Conservation (phyloP, 1,284 basidiomycete species). For the Irpex lacteus region DNA sequence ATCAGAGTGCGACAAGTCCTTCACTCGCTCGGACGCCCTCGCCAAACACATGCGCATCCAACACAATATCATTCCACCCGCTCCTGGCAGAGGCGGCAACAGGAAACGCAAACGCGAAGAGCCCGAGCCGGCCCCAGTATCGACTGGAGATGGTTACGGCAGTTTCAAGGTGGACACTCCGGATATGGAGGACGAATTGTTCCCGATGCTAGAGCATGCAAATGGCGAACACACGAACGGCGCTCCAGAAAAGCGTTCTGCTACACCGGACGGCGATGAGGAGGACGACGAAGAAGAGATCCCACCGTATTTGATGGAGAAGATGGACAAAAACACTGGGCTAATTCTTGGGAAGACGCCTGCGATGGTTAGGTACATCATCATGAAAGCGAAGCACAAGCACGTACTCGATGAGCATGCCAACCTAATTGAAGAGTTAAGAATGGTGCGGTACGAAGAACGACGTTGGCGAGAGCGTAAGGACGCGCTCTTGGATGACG, state of each 20-base stretch:
- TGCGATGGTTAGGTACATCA: conserved; percentile 65
- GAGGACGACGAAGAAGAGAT: conserved; percentile 35
- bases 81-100: conserved; percentile 66
- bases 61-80: conserved; percentile 73
- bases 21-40: conserved; percentile 88
- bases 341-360: conserved; percentile 59
- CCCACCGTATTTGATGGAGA: conserved; percentile 46
- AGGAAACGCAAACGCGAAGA: conserved; percentile 56
- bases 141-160: conserved; percentile 38
- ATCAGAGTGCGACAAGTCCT: conserved; percentile 89
- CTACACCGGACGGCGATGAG: conserved; percentile 26
- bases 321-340: conserved; percentile 52
- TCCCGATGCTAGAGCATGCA: conserved; percentile 22
- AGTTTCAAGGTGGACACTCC: conserved; percentile 66
- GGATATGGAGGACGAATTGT: conserved; percentile 31
- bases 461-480: conserved; percentile 30
- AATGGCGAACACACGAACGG: conserved; percentile 13
- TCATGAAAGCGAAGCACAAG: conserved; percentile 73
- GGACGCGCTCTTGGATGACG: conserved; percentile 28
- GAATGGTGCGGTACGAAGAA: conserved; percentile 50
- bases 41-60: conserved; percentile 90
- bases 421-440: conserved; percentile 59
- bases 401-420: conserved; percentile 64
- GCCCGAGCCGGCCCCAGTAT: conserved; percentile 25
- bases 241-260: conserved; percentile 15